Base-by-base conservation (phyloP, 106 monocot genomes). In the Dendrobium chrysotoxum region DNA sequence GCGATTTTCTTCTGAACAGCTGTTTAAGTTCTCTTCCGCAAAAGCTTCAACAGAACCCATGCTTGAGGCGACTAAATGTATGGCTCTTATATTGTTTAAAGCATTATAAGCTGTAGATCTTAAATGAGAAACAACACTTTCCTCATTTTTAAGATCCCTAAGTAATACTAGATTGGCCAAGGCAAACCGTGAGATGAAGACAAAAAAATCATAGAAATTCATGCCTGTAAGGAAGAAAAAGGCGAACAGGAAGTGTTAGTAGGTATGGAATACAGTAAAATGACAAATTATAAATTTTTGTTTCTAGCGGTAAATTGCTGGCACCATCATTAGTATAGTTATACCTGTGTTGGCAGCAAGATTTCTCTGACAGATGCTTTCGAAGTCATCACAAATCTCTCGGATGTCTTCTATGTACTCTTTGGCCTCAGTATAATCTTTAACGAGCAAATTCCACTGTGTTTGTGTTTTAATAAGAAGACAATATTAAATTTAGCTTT, bases 321-420 rank as follows among this genome's bases (percentile, higher is more conserved):
- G 53, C 15, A 67, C 13, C 28, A 53, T 61, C 21, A 40, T 66
- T 28, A 25, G 7, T 40, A 50, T 71, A 35, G 12, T 31, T 64
- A 58, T 85, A 95, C 98, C 98, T 86, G 95, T 95, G 81, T 93
- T 99, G n/a, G 91, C 95, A 54, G 95, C 98, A 81, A 99, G 90
- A 85, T 99, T 95, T 18, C 95, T 84, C 82, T 99, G 98, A 80
- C 98, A 99, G n/a, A 99, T 81, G 54, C 93, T 86, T 80, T 99
- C 95, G 89, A 99, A 99, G 73, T 93, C 92, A 85, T 95, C 91
- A 86, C 84, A 88, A 40, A 99, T 99, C 12, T 93, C 91, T 45
- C 98, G 82, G 35, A 99, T 87, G 75, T 99, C 98, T 90, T 99
- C 95, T 78, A 99, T 99, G 72, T 95, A 99, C 26, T 86, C 86